Conservation (phyloP, 352 stramenopile species). For the Phytophthora cajani region DNA sequence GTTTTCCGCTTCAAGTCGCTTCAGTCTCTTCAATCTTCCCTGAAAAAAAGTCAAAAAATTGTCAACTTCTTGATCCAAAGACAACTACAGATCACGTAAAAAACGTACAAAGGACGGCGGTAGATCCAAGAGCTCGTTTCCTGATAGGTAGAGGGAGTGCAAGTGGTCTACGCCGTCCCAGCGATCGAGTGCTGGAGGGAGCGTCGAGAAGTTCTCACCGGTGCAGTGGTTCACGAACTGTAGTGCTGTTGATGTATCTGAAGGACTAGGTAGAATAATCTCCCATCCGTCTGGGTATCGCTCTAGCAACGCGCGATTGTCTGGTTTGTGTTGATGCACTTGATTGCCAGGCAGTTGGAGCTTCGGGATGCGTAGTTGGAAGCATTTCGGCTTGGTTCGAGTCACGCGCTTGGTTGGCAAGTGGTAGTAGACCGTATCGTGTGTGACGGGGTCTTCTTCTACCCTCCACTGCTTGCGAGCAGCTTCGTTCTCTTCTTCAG, state of each 20-base stretch:
- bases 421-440: slow-evolving; percentile 65
- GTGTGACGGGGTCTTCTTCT: slow-evolving; percentile 57
- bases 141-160: slow-evolving; percentile 51
- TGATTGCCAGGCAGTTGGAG: slow-evolving; percentile 38
- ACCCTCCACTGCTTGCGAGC: slow-evolving; percentile 55
- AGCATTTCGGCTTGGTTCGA: slow-evolving; percentile 58
- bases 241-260: slow-evolving; percentile 46
- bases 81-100: slow-evolving; percentile 6
- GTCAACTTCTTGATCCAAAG: not conserved
- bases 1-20: slow-evolving; percentile 71
- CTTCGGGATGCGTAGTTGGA: slow-evolving; percentile 54
- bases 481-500: slow-evolving; percentile 43
- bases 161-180: slow-evolving; percentile 56
- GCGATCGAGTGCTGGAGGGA: slow-evolving; percentile 63
- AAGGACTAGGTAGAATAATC: slow-evolving; percentile 37
- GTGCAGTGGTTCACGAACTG: slow-evolving; percentile 62
- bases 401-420: slow-evolving; percentile 53
- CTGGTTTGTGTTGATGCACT: slow-evolving; percentile 3
- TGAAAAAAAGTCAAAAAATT: slow-evolving; percentile 28
- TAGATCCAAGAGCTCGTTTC: slow-evolving; percentile 69
- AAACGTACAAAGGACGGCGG: slow-evolving; percentile 63
- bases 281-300: slow-evolving; percentile 57
- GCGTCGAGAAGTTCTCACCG: slow-evolving; percentile 27
- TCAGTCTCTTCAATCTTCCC: slow-evolving; percentile 62
- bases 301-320: slow-evolving; percentile 24